A percentile compares a stretch with the other conserved stretches of the same genome.
Conservation (phyloP, 2,329 filamentous ascomycete species). For the Colletotrichum sp. region DNA sequence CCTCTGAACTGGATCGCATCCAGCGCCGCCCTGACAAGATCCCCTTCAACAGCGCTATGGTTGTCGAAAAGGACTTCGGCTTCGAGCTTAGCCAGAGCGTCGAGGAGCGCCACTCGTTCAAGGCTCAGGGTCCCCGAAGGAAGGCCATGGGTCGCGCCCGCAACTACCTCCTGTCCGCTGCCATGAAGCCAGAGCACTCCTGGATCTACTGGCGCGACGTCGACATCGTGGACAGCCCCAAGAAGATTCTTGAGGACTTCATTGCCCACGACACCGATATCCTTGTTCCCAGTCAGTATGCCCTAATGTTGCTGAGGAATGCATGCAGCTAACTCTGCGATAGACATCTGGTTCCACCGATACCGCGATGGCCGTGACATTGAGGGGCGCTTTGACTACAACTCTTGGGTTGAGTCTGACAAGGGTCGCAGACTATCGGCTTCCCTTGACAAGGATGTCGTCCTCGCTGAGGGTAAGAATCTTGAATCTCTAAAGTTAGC, state of each 20-base stretch:
- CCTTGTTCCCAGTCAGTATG: constrained; percentile 85
- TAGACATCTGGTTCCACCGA: constrained; percentile 97
- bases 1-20: constrained; percentile 84
- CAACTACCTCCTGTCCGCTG: constrained; percentile 86
- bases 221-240: constrained; percentile 90
- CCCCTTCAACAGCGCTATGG: constrained; percentile 83
- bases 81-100: constrained; percentile 78
- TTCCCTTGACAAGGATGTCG: constrained; percentile 76
- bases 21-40: constrained; percentile 81
- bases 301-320: not conserved
- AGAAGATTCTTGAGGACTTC: constrained; percentile 91
- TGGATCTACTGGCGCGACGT: constrained; percentile 99
- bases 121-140: constrained; percentile 85
- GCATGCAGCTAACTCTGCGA: constrained; percentile 15
- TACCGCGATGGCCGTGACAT: constrained; percentile 84
- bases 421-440: constrained; percentile 78
- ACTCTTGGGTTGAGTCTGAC: constrained; percentile 96
- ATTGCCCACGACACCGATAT: constrained; percentile 93
- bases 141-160: constrained; percentile 90
- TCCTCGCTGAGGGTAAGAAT: constrained; percentile 83
- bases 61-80: constrained; percentile 93
- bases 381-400: constrained; percentile 98
- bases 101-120: constrained; percentile 82
- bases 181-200: constrained; percentile 90
- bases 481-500: not conserved